Conservation (phyloP, 1,139 yeast species). For the Candida anutae region DNA sequence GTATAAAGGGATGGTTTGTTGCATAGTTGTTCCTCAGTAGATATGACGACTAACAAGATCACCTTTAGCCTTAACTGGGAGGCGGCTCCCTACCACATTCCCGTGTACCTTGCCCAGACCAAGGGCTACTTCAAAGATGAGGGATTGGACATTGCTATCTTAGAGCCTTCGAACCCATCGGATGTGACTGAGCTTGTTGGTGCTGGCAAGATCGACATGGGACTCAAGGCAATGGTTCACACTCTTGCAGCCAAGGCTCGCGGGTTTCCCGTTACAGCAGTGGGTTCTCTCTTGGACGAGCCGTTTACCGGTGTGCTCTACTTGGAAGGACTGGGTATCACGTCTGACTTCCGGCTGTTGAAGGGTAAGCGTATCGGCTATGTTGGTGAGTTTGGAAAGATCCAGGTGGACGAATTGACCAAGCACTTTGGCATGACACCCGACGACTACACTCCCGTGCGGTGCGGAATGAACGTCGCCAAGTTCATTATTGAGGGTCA, state of each 20-base stretch:
- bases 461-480: slow-evolving; percentile 57
- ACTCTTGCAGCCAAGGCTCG: slow-evolving; percentile 55
- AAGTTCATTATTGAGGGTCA: slow-evolving; percentile 47
- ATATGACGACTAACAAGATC: slow-evolving; percentile 37
- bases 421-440: slow-evolving; percentile 50
- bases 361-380: slow-evolving; percentile 50
- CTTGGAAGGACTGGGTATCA: slow-evolving; percentile 44
- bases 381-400: slow-evolving; percentile 55
- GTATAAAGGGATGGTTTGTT: too few species aligned
- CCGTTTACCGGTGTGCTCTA: slow-evolving; percentile 52
- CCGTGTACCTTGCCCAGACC: slow-evolving; percentile 42
- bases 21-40: too few species aligned
- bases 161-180: slow-evolving; percentile 53
- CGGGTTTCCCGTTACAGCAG: slow-evolving; percentile 50
- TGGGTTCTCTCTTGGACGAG: slow-evolving; percentile 49
- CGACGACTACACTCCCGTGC: slow-evolving; percentile 49
- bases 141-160: slow-evolving; percentile 43
- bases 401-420: slow-evolving; percentile 50
- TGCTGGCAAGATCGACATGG: slow-evolving; percentile 51
- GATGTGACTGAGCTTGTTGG: slow-evolving; percentile 55
- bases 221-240: slow-evolving; percentile 55
- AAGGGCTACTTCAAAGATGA: slow-evolving; percentile 46
- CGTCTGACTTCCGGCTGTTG: slow-evolving; percentile 42
- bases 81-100: slow-evolving; percentile 51
- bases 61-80: slow-evolving; percentile 51